Conservation (phyloP, 148 eudicot genomes). For the Linanthus parryae region DNA sequence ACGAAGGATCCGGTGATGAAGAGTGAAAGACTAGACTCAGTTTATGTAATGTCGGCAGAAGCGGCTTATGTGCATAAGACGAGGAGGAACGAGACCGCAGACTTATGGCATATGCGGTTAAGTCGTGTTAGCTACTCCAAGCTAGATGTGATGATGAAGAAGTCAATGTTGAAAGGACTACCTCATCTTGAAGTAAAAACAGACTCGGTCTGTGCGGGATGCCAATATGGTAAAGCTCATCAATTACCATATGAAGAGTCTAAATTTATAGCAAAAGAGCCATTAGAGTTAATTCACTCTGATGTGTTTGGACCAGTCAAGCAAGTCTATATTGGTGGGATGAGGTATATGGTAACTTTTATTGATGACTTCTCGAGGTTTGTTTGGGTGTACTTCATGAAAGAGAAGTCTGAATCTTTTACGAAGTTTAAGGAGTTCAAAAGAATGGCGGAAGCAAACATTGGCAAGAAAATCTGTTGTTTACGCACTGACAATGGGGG, state of each 20-base stretch:
- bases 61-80: conserved; percentile 6
- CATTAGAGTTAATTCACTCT: conserved; percentile 5
- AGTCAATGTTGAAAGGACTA: conserved; percentile 10
- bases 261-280: no score
- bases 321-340: not conserved
- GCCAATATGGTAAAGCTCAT: conserved; percentile 10
- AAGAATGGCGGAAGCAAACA: not conserved
- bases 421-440: conserved; percentile 12
- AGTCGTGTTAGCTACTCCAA: conserved; percentile 13
- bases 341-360: conserved; percentile 5
- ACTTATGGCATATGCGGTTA: conserved; percentile 11
- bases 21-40: conserved; percentile 1
- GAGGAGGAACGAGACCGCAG: conserved; percentile 4
- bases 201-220: conserved; percentile 1
- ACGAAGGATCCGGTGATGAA: not conserved
- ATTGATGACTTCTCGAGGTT: conserved; percentile 20
- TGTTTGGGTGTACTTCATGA: conserved; percentile 15
- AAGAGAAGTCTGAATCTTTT: conserved; percentile 8
- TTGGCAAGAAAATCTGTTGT: not conserved
- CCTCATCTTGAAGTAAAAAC: not conserved
- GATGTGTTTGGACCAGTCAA: not conserved
- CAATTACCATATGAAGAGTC: conserved; percentile 8
- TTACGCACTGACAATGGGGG: conserved; percentile 13
- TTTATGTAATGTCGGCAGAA: conserved; percentile 12
- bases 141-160: conserved; percentile 15